Evolutionary conservation across 2,329 filamentous ascomycete genomes (phyloP), one percentile per base, ranked within the genome.

Genomic region (Stachybotrys echinatus): DNA sequence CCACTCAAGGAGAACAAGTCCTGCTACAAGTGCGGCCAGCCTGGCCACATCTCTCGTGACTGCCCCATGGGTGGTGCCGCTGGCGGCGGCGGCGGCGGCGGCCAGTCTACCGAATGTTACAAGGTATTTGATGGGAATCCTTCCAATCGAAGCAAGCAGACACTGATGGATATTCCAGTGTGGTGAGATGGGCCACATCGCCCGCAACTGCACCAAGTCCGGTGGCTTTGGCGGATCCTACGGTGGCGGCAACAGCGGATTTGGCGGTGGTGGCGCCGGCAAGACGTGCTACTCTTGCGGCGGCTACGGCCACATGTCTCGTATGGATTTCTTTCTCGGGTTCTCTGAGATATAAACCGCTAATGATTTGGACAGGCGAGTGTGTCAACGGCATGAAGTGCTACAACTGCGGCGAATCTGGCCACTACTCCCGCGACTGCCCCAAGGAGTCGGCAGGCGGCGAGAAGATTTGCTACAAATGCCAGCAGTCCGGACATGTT

Each of bases 391-490:
- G 94, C 65, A 92, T 95, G 80, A 97, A 97, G 81, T 99, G 94
- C 87, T 99, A 97, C 85, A 96, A 96, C 84, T 97, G 94, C 61
- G 83, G 83, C 66, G 91, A 96, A 78, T 88, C 92, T 61, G 92
- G 94, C 55, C 92, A 97, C 74, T 84, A 96, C 71, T 95, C 89
- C 58, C 88, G 92, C 58, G 94, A 99, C 74, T 99, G 94, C 82
- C 88, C 92, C 63, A 92, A 92, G 69, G 92, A 96, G 75, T 88
- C 89, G 52, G 83, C 85, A 61, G 81, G 83, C 59, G 83, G 85
- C 66, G 92, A 97, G 82, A 92, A 95, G 71, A 91, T 96, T 69
- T 99, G 94, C 87, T 99, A 99, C 84, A 95, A 95, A 81, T 97
- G 83, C 80, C 81, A 85, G 74, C 81, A 85, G 73, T 68, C 79